phyloP scores from a whole-genome alignment of 345 rosid species.

The Populus tremula region DNA sequence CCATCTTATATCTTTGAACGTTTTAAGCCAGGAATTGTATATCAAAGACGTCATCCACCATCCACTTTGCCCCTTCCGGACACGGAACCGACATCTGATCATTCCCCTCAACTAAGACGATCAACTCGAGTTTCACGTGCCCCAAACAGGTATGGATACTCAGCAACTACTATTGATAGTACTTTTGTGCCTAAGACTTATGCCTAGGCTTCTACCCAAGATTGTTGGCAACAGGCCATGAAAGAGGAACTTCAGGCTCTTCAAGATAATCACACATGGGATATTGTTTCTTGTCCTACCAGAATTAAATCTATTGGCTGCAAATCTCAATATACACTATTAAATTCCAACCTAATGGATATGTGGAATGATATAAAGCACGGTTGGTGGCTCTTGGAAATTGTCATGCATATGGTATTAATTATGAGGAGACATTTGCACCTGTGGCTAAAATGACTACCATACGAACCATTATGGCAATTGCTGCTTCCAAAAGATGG shows the following conservation, averaged over 20 bases:
- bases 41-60: background rate
- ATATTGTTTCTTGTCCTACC: background rate
- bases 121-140: background rate
- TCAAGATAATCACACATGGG: too few species aligned
- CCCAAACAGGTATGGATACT: background rate
- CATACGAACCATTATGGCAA: background rate
- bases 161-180: background rate
- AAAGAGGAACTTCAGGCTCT: background rate
- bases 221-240: background rate
- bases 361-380: background rate
- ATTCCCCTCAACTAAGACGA: background rate
- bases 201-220: background rate
- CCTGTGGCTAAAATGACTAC: background rate
- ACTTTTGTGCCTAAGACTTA: background rate
- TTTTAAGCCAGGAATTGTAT: background rate
- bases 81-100: background rate
- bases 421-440: background rate
- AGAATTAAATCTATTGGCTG: background rate
- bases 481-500: background rate
- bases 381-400: background rate
- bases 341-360: background rate
- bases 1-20: too few species aligned
- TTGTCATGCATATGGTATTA: background rate
- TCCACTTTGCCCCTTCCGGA: background rate
- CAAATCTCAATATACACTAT: background rate